Base-by-base conservation (phyloP, 139 green algal species). In the Chlorella sp. region DNA sequence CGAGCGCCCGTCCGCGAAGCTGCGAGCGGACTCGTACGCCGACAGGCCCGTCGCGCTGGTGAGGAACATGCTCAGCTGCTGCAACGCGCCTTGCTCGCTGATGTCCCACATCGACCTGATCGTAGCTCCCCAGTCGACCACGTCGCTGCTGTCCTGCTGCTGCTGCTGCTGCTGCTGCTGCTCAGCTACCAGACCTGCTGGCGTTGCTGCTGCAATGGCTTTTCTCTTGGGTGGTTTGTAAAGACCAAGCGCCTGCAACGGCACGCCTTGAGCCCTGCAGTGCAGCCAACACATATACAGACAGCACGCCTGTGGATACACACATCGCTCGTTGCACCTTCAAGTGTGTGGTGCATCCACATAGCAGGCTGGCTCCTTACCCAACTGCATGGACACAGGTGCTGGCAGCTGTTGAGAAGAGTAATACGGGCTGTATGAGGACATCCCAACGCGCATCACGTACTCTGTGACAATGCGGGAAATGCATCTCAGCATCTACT, bases 11-110 rank as follows among this genome's bases (percentile, higher is more conserved):
- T 88, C 83, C 10, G 83, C 86, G 31, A 81, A 74, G 1, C 70
- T 60, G 26, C 80, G 65, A 20, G 60, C 30, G 1, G 64, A 30
- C 63, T 91, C 86, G 69, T 91, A 91, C 26, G 49, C 22, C 23
- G 10, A 29, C 69, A 63, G 55, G 3, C 26, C 24, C 32, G 3
- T 29, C 35, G 14, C 63, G n/a, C n/a, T n/a, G n/a, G n/a, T n/a
- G n/a, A 23, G 50, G 63, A 27, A 69, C 49, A 20, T 32, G 63
- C 2, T 69, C 63, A 5, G 50, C 31, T 5, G 31, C 63, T 31
- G 32, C 32, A 23, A 69, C 63, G 63, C 63, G 2, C 23, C 63
- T 3, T 3, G 5, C 63, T 69, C 63, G 20, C 63, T 69, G 23
- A 69, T 35, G 42, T 55, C 42, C 42, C 42, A 55, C 17, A 17